These are phyloP conservation scores for Eimeria maxima DNA, from an alignment of 169 alveolate genomes.

Conservation along the genomic window DNA sequence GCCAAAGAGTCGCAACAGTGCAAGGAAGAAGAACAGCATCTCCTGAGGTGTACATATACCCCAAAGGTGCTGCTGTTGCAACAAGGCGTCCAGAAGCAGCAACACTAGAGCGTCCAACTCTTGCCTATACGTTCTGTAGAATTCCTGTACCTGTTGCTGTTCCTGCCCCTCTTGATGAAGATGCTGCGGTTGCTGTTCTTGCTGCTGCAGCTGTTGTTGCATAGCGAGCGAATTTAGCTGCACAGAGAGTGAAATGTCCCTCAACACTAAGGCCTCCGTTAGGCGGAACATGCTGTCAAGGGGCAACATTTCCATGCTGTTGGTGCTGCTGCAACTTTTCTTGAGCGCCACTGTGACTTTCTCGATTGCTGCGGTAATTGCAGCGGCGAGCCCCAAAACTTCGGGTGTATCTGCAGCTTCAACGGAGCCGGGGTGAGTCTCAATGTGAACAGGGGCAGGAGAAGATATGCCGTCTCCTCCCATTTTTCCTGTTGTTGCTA, in stretches of 20 bases:
- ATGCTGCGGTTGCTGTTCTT: too few relatives aligned
- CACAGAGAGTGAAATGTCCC: background rate
- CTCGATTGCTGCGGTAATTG: background rate
- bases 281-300: background rate
- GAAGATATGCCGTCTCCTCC: background rate
- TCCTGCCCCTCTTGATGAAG: too few relatives aligned
- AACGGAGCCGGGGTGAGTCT: background rate
- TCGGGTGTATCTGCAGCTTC: constrained; percentile 39
- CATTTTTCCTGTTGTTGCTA: too few relatives aligned
- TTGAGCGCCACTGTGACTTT: background rate
- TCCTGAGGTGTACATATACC: background rate
- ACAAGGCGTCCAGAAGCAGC: background rate
- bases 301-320: background rate
- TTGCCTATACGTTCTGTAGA: background rate
- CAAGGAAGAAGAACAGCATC: background rate
- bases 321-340: background rate
- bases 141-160: too few relatives aligned
- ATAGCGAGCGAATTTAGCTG: background rate
- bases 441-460: constrained; percentile 25
- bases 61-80: background rate
- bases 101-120: background rate
- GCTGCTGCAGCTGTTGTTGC: background rate
- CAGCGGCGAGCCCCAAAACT: constrained; percentile 6
- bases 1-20: constrained; percentile 12
- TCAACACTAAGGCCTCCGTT: constrained; percentile 16